Base-by-base conservation (phyloP, 257 asterid genomes). In the Solanum stenotomum region DNA sequence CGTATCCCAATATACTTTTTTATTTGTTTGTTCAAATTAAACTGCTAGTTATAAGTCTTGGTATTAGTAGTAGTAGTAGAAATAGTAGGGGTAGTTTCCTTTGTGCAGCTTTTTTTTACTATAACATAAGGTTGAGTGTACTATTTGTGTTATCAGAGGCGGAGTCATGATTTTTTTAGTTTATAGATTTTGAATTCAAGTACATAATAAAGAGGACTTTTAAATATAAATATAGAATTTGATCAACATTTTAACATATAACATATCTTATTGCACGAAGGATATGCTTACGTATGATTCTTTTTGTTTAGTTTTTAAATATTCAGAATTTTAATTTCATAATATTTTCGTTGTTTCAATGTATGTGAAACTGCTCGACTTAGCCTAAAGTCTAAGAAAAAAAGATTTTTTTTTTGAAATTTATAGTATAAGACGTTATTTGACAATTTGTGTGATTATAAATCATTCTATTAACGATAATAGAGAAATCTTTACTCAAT, bases 101-200 rank as follows among this genome's bases (percentile, higher is more conserved):
- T 85, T 63, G 35, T 68, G 82, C 88, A 89, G 87, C 89, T 89
- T 89, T 90, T 88, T 49, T 49, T 49, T 15, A 49, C 31, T 31
- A 67, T 49, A 38, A 63, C 49, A 85, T 4, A n/a, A 44, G 70
- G 91, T 89, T 75, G 93, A 86, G 89, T 88, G 89, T 61, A n/a
- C 44, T 87, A 6, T 67, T 87, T 82, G 88, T 81, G 34, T 14
- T 34, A 49, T 6, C 8, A 14, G 76, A 13, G 20, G 1, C 3
- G 38, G 3, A 15, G 12, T 70, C 1, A 0, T 1, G 1, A 27
- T 15, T 29, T 29, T 70, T 29, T 22, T 23, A 70, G n/a, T 15
- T 29, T 70, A 52, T 6, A 52, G 8, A 6, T 15, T 5, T 0
- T 16, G 6, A 49, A 15, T 49, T 49, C 1, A 5, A 2, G 2